Percentiles rank a stretch among this genome's conserved stretches.
Evolutionary conservation across 2,329 filamentous ascomycete species (phyloP).

Genomic region (Xylaria arbuscula): DNA sequence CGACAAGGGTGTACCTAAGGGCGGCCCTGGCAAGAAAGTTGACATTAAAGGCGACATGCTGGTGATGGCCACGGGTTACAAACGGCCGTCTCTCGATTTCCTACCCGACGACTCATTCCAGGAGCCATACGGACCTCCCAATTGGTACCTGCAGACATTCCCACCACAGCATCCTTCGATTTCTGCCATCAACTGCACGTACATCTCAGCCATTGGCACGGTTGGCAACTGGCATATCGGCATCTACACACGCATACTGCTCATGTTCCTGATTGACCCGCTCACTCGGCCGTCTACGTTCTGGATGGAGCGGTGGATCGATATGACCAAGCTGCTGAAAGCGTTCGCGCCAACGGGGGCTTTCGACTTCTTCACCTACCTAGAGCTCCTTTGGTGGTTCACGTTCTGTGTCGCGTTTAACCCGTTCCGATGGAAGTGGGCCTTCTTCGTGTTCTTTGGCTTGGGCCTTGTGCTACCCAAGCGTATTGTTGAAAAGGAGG

Average conservation of each 20-base stretch:
- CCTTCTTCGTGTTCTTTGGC: constrained; percentile 82
- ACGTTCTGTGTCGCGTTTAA: constrained; percentile 81
- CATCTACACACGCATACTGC: constrained; percentile 85
- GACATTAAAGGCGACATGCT: constrained; percentile 78
- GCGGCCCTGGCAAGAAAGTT: constrained; percentile 76
- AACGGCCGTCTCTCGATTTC: constrained; percentile 78
- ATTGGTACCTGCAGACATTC: constrained; percentile 91
- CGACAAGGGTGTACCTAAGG: constrained; percentile 76
- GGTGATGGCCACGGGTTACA: constrained; percentile 85
- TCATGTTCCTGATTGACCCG: constrained; percentile 88
- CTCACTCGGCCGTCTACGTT: constrained; percentile 75
- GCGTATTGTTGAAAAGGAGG: constrained; percentile 74
- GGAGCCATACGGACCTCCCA: constrained; percentile 80
- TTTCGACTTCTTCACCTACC: constrained; percentile 91
- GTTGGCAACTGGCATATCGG: constrained; percentile 91
- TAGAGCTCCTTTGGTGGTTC: constrained; percentile 88
- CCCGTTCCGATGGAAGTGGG: constrained; percentile 93
- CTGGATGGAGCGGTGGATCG: constrained; percentile 89
- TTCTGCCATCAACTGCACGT: constrained; percentile 84
- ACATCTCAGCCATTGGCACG: constrained; percentile 81
- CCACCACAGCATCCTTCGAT: constrained; percentile 78
- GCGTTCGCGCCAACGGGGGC: constrained; percentile 74
- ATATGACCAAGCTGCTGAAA: constrained; percentile 82
- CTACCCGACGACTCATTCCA: constrained; percentile 78
- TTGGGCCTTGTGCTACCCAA: constrained; percentile 74